Evolutionary conservation across 176 grass and related monocot species (phyloP), one percentile per base, ranked within the genome.

Genomic region (Paspalum notatum): DNA sequence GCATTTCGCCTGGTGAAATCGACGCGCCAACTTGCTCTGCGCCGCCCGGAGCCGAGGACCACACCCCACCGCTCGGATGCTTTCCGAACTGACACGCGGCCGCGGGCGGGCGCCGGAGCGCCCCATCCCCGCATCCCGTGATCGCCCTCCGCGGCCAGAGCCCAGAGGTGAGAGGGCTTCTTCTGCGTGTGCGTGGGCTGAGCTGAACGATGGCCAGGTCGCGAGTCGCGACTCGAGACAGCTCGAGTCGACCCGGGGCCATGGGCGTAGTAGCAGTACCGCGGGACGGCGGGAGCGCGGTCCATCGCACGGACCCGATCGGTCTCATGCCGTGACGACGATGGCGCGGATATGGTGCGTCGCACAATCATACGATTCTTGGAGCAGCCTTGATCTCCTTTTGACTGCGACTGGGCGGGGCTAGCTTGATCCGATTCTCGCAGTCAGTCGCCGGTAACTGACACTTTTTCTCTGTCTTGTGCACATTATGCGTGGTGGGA

Each of bases 301-400:
- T 32, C 32, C 32, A 32, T 62, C 48, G 57, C 57, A 77, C 55
- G 41, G 73, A 22, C 13, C 13, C 9, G 41, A 27, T 20, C 74
- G 24, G n/a, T 50, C 70, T 74, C 26, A 58, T 74, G 76, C 74
- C 66, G 75, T 45, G 46, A 11, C 56, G 14, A 6, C n/a, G n/a
- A n/a, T n/a, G n/a, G n/a, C n/a, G n/a, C n/a, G n/a, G n/a, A n/a
- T n/a, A n/a, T n/a, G n/a, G 59, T 6, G 64, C 6, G n/a, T 62
- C 70, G n/a, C 13, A 66, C 15, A 49, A 68, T 66, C 72, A 49
- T 83, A 62, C 56, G 14, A 7, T 52, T 52, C 50, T 22, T 0
- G 50, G 41, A 83, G 9, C 22, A 47, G 12, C 24, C 21, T 58
- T 47, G 15, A n/a, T 70, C 26, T 57, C 22, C 22, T 14, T 20